Percentiles rank a stretch among this genome's conserved stretches.
phyloP scores from a whole-genome alignment of 345 rosid species.

The Reutealis trisperma region DNA sequence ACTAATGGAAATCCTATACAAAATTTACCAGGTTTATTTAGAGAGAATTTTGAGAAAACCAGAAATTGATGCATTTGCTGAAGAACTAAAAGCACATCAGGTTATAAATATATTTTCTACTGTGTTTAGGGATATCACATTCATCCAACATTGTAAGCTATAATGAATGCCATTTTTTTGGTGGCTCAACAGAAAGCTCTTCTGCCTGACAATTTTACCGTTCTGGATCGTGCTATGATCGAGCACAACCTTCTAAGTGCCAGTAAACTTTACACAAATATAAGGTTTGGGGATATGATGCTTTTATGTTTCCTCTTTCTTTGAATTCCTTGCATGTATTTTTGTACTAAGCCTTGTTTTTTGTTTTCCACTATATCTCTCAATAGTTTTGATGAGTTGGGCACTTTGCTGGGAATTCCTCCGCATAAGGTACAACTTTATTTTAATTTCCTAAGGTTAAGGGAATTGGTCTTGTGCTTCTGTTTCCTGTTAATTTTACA shows the following conservation, averaged over 20 bases:
- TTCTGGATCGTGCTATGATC: slow-evolving; percentile 95
- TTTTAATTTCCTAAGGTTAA: not conserved
- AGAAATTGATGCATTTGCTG: slow-evolving; percentile 93
- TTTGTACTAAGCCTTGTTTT: not conserved
- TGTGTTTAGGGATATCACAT: slow-evolving; percentile 6
- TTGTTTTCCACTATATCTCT: slow-evolving; percentile 15
- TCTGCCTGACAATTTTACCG: slow-evolving; percentile 91
- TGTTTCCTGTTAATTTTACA: not conserved
- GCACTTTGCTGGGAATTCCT: slow-evolving; percentile 91
- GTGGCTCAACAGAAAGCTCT: slow-evolving; percentile 69
- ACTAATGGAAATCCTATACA: slow-evolving; percentile 3
- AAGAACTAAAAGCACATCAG: slow-evolving; percentile 95
- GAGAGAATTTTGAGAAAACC: slow-evolving; percentile 95
- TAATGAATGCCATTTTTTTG: slow-evolving; percentile 15
- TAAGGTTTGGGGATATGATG: slow-evolving; percentile 54
- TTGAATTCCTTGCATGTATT: not conserved
- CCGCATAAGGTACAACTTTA: slow-evolving; percentile 65
- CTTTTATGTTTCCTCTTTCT: slow-evolving; percentile 5
- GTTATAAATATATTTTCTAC: slow-evolving; percentile 33
- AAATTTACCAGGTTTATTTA: slow-evolving; percentile 70
- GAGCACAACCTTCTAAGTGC: slow-evolving; percentile 98
- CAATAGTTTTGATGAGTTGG: slow-evolving; percentile 86
- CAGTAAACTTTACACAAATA: slow-evolving; percentile 94
- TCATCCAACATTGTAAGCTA: slow-evolving; percentile 5
- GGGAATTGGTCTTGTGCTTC: not conserved